Base-by-base conservation (phyloP, 805 yeast species). In the Starmera dryadoides region DNA sequence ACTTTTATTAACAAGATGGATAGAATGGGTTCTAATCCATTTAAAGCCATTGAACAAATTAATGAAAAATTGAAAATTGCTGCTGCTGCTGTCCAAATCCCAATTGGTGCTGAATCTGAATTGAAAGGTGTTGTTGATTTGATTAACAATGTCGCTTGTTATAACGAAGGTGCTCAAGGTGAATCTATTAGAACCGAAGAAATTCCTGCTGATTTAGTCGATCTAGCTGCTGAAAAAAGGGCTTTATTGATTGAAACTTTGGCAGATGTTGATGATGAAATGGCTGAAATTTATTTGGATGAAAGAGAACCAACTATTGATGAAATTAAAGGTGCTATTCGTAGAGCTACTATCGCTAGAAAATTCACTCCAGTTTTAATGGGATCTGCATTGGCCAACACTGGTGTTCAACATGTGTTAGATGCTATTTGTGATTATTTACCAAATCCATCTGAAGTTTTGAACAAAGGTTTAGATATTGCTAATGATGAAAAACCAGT, bases 1-100 rank as follows among this genome's bases (percentile, higher is more conserved):
- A 91, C 98, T 9, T 93, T 93, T 57, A 85, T 93, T 63, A 93
- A 93, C 68, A 93, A 93, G 70, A 89, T 93, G 97, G 99, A 93
- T 64, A 80, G 99, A 61, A 86, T 93, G 96, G 99, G 99, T 49
- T 86, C 98, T 40, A 81, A 93, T 64, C 99, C 99, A 18, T 93
- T 94, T 82, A 77, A 75, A 47, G 96, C 94, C 42, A 84, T 93
- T 53, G 95, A 86, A 42, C 98, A 91, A 68, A 75, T 93, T 52
- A 87, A 91, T 65, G 51, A 66, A 39, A 93, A 93, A 62, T 75
- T 93, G 59, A 86, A 80, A 63, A 86, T 88, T 33, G 86, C 96
- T 19, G 97, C 98, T 46, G 98, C 98, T 43, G 96, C 98, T 16
- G 77, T 93, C 45, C 99, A 93, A 69, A 95, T 93, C 37, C 98